A percentile compares a stretch with the other conserved stretches of the same genome.
Evolutionary conservation across 148 eudicot species (phyloP).

Genomic region (Diospyros kaki): DNA sequence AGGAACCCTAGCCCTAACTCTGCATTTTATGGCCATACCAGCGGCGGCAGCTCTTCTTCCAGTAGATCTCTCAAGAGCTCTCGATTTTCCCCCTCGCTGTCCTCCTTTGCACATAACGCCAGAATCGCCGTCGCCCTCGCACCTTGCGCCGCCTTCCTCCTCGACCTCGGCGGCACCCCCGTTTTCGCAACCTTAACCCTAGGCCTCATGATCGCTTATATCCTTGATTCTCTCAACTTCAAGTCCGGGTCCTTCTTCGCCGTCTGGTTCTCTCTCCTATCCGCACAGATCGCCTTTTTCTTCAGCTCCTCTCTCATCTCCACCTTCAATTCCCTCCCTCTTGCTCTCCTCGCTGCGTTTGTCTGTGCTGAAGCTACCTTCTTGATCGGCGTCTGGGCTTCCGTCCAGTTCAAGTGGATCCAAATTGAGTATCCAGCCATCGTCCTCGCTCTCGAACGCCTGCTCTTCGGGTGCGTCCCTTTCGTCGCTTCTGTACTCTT

Average conservation of each 20-base stretch:
- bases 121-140: slow-evolving; percentile 64
- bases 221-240: slow-evolving; percentile 73
- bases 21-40: slow-evolving; percentile 14
- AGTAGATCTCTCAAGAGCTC: slow-evolving; percentile 36
- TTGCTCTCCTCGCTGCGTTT: slow-evolving; percentile 44
- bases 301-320: slow-evolving; percentile 44
- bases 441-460: slow-evolving; percentile 71
- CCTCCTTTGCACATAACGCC: slow-evolving; percentile 56
- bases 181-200: slow-evolving; percentile 55
- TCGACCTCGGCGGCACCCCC: slow-evolving; percentile 88
- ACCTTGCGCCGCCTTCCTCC: slow-evolving; percentile 72
- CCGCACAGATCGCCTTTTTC: slow-evolving; percentile 73
- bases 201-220: slow-evolving; percentile 69
- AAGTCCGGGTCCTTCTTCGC: slow-evolving; percentile 84
- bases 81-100: slow-evolving; percentile 32
- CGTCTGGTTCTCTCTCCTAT: slow-evolving; percentile 74
- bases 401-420: slow-evolving; percentile 93
- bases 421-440: slow-evolving; percentile 79
- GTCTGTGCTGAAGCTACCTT: slow-evolving; percentile 57
- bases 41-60: slow-evolving; percentile 16
- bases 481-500: slow-evolving; percentile 50
- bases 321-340: slow-evolving; percentile 49
- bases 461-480: slow-evolving; percentile 73
- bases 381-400: slow-evolving; percentile 82
- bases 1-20: slow-evolving; percentile 44